Evolutionary conservation across 306 rosid genomes (phyloP).

Genomic region (Medicago lupulina): DNA sequence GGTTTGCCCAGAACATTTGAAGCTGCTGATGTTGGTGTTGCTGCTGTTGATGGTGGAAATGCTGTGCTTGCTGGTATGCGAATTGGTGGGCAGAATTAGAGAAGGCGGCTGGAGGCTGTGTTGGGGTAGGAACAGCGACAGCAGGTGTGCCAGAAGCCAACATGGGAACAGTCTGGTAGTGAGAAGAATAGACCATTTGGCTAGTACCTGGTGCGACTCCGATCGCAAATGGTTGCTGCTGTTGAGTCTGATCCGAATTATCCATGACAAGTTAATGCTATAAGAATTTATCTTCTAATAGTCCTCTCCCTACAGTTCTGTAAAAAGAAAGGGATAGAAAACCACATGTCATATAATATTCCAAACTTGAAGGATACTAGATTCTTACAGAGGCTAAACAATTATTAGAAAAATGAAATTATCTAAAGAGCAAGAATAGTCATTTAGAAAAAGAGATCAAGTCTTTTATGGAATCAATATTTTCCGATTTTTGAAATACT

Average conservation of each 20-base stretch:
- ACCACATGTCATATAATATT: conserved; percentile 16
- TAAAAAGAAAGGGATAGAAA: background rate
- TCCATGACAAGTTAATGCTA: conserved; percentile 57
- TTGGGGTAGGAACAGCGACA: conserved; percentile 55
- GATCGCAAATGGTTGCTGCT: conserved; percentile 52
- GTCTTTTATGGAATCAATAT: background rate
- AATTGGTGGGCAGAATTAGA: conserved; percentile 67
- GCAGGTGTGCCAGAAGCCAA: conserved; percentile 68
- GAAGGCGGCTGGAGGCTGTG: conserved; percentile 64
- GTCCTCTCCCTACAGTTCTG: conserved; percentile 45
- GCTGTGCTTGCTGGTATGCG: conserved; percentile 76
- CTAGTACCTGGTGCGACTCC: conserved; percentile 55
- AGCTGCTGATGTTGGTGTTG: conserved; percentile 76
- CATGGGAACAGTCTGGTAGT: conserved; percentile 67
- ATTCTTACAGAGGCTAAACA: background rate
- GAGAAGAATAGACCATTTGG: conserved; percentile 67
- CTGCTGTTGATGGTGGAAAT: conserved; percentile 56
- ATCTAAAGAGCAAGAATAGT: background rate
- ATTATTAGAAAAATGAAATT: background rate
- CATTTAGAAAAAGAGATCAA: background rate
- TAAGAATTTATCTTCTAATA: conserved; percentile 44
- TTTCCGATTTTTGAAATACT: background rate
- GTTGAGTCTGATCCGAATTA: conserved; percentile 65
- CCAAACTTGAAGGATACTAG: conserved; percentile 17
- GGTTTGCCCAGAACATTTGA: conserved; percentile 79